Conservation (phyloP, 345 rosid genomes). For the Xanthoceras sorbifolium region DNA sequence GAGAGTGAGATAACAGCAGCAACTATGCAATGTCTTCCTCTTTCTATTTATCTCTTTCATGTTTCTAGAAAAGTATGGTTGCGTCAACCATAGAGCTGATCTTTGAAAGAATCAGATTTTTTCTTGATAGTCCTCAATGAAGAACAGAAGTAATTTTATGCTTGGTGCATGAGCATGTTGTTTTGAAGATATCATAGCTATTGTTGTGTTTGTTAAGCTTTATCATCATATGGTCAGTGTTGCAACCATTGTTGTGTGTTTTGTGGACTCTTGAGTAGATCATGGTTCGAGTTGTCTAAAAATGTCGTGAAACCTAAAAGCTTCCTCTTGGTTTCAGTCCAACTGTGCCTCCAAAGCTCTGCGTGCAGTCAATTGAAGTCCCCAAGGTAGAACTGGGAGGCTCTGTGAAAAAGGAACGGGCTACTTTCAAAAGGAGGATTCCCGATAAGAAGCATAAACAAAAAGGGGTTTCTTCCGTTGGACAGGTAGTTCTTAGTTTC, state of each 20-base stretch:
- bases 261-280: not conserved
- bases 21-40: too few relatives aligned
- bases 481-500: conserved; percentile 39
- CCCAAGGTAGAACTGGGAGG: conserved; percentile 53
- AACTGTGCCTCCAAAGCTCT: conserved; percentile 31
- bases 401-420: conserved; percentile 48
- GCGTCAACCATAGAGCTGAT: too few relatives aligned
- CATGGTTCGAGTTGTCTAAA: not conserved
- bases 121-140: too few relatives aligned
- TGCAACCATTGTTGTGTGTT: not conserved
- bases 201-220: not conserved
- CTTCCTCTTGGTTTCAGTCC: conserved; percentile 42
- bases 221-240: not conserved
- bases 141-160: not conserved
- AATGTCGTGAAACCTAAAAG: not conserved
- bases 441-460: conserved; percentile 25
- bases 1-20: too few relatives aligned
- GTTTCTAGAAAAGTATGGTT: too few relatives aligned
- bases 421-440: conserved; percentile 23
- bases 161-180: not conserved
- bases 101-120: too few relatives aligned
- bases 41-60: too few relatives aligned
- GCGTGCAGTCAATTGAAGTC: conserved; percentile 26
- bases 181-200: not conserved
- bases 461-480: conserved; percentile 37